phyloP scores from a whole-genome alignment of 2,329 filamentous ascomycete genomes.

The Teratosphaeria viscida region DNA sequence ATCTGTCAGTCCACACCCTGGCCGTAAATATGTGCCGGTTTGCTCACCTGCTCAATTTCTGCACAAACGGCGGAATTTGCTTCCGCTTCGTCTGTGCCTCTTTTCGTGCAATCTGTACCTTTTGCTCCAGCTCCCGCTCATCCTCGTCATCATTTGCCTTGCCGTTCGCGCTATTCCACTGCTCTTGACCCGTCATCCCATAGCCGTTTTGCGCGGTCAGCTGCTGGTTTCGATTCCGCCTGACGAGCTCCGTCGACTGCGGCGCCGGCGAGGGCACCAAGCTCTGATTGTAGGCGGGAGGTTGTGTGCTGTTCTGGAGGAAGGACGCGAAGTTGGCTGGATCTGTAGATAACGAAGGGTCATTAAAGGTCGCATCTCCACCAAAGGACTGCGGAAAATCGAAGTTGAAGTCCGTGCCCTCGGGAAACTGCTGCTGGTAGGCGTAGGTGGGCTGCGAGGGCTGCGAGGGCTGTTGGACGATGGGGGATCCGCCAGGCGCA shows the following conservation, averaged over 20 bases:
- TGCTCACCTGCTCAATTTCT: conserved; percentile 87
- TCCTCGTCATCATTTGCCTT: conserved; percentile 50
- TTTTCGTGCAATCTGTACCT: conserved; percentile 70
- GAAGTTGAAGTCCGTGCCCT: conserved; percentile 28
- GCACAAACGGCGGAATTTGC: conserved; percentile 93
- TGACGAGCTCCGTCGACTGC: conserved; percentile 35
- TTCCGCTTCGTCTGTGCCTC: conserved; percentile 86
- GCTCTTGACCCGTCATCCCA: conserved; percentile 13
- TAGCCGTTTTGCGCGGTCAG: conserved; percentile 25
- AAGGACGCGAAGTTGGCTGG: conserved; percentile 20
- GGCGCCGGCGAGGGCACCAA: conserved; percentile 4
- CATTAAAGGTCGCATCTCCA: conserved; percentile 24
- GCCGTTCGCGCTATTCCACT: conserved; percentile 34
- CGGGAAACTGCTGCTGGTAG: conserved; percentile 37
- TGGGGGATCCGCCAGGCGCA: conserved; percentile 60
- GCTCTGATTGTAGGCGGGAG: conserved; percentile 13
- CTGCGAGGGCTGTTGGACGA: conserved; percentile 38
- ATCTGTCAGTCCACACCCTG: conserved; percentile 5
- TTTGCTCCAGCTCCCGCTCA: conserved; percentile 67
- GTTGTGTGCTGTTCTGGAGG: conserved; percentile 18
- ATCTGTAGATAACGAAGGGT: conserved; percentile 27
- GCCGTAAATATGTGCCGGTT: background rate
- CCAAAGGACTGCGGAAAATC: conserved; percentile 19
- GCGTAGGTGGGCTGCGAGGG: conserved; percentile 16
- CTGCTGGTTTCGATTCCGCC: conserved; percentile 37